Evolutionary conservation across 306 rosid species (phyloP).

Genomic region (Carpinus fangiana): DNA sequence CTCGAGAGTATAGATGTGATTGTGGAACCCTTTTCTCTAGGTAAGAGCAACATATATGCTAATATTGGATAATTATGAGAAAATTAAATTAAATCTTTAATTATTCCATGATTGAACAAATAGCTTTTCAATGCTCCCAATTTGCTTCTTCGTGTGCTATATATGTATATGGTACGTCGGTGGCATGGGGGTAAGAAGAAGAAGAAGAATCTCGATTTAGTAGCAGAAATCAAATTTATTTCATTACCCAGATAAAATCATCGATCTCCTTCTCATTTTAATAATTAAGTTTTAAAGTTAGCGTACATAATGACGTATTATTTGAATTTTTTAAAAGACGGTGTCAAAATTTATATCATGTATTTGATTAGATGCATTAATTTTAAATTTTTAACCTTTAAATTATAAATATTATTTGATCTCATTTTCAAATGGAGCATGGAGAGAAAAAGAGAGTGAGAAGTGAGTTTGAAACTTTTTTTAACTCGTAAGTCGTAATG

Average conservation of each 20-base stretch:
- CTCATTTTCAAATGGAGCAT: neutral
- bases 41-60: conserved; percentile 32
- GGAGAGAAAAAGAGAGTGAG: neutral
- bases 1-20: conserved; percentile 80
- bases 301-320: too few species aligned
- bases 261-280: neutral
- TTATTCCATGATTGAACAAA: neutral
- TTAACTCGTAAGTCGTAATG: neutral
- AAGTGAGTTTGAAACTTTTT: conserved; percentile 3
- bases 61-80: neutral
- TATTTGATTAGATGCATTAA: neutral
- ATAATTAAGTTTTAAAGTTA: too few species aligned
- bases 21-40: conserved; percentile 92
- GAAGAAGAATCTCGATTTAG: neutral
- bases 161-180: neutral
- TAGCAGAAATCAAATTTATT: neutral
- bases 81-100: neutral
- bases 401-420: too few species aligned
- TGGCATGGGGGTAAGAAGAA: neutral
- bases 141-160: neutral
- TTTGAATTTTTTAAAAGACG: too few species aligned
- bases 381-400: too few species aligned
- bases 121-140: neutral
- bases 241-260: neutral
- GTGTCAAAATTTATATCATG: too few species aligned